phyloP scores from a whole-genome alignment of 2,329 filamentous ascomycete genomes.

The Claviceps purpurea region DNA sequence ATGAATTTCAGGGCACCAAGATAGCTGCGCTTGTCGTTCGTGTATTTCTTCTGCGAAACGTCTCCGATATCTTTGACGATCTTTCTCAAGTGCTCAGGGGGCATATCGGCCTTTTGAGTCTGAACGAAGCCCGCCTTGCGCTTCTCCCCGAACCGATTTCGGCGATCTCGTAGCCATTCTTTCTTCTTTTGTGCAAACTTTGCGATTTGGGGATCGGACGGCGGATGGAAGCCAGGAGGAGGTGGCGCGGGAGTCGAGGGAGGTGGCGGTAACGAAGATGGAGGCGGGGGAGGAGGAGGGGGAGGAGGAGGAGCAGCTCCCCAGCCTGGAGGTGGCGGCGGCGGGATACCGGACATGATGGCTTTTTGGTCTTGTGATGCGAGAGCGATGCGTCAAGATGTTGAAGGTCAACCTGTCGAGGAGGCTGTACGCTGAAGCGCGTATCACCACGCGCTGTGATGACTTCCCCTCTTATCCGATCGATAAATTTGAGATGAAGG shows the following conservation, averaged over 20 bases:
- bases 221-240: constrained; percentile 68
- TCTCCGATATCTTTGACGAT: constrained; percentile 98
- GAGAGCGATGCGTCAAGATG: constrained; percentile 12
- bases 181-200: constrained; percentile 99
- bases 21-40: constrained; percentile 95
- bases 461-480: constrained; percentile 7
- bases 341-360: constrained; percentile 40
- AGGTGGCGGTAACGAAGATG: constrained; percentile 42
- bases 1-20: constrained; percentile 97
- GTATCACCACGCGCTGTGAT: constrained; percentile 19
- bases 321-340: constrained; percentile 46
- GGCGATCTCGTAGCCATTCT: constrained; percentile 87
- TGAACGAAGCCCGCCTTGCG: constrained; percentile 92
- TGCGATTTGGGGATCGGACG: constrained; percentile 68
- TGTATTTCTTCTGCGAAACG: constrained; percentile 98
- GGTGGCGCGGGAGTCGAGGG: constrained; percentile 39
- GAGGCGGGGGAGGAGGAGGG: constrained; percentile 42
- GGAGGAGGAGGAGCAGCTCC: constrained; percentile 40
- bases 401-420: constrained; percentile 12
- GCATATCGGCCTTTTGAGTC: constrained; percentile 97
- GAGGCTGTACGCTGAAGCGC: constrained; percentile 23
- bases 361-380: constrained; percentile 14
- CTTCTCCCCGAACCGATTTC: constrained; percentile 93
- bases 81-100: constrained; percentile 93
- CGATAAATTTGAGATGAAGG: neutral